Evolutionary conservation across 148 eudicot species (phyloP), one percentile per base, ranked within the genome.

Genomic region (Rheum nobile): DNA sequence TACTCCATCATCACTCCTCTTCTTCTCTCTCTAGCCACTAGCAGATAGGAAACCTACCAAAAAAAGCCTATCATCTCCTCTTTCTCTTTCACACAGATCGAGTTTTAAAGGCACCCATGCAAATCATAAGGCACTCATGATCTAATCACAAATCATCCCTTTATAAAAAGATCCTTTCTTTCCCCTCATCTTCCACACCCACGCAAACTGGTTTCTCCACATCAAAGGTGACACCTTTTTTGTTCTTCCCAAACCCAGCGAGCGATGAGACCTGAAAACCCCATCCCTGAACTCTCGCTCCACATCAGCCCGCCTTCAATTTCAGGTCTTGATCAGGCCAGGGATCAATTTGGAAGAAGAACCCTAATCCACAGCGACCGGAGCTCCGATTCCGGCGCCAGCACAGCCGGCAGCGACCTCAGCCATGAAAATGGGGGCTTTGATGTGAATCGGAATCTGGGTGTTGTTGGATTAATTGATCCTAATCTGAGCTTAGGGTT

Each of bases 111-210:
- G 74, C 26, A 38, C 59, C 80, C 89, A 90, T 82, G 87, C 92
- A 84, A 89, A 89, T 92, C 91, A 92, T 88, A 80, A 80, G 83
- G 39, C 78, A 92, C 95, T 92, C 95, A 92, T 92, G 85, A 88
- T 82, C 83, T 90, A 86, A 90, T 86, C 77, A 82, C 78, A 44
- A 67, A 72, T 35, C 52, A n/a, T 17, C 57, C 67, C 11, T n/a
- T 31, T n/a, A 29, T 52, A 55, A 22, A 16, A 65, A 65, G 41
- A 34, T 67, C 71, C 52, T 34, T 71, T 71, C 38, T 44, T 50
- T 34, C 28, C 26, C 32, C 12, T 41, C 43, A 46, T 39, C 12
- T 19, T 67, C n/a, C 65, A 13, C 65, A 35, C 65, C 63, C 70
- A 21, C 63, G 16, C 31, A 63, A 24, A 14, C 2, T 12, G 34